These are phyloP conservation scores for Chrysanthemum seticuspe DNA, from an alignment of 129 eudicot species.

Conservation along the genomic window DNA sequence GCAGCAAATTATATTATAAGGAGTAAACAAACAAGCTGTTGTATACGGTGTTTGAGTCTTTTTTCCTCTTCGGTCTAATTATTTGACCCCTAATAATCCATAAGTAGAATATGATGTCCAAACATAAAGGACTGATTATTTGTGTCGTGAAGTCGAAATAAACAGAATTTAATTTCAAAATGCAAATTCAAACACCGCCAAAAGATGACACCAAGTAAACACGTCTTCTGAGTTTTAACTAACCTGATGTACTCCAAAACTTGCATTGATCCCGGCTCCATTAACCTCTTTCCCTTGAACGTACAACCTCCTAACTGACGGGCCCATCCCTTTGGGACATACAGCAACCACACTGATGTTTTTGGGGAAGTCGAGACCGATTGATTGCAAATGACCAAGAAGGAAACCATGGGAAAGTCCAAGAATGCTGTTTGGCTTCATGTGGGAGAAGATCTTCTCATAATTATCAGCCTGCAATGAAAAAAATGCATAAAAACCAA, in stretches of 20 bases:
- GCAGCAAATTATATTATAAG: not conserved
- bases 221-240: not conserved
- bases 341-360: constrained; percentile 91
- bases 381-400: constrained; percentile 89
- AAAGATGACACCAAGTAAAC: not conserved
- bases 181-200: not conserved
- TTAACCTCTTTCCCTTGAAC: constrained; percentile 92
- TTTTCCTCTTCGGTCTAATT: no score
- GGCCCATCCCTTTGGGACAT: constrained; percentile 99
- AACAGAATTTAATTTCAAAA: not conserved
- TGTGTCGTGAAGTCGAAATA: no score
- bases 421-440: constrained; percentile 96
- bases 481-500: not conserved
- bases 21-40: no score
- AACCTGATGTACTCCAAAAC: constrained; percentile 91
- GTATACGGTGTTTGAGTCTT: no score
- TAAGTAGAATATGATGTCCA: no score
- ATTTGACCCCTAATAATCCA: no score
- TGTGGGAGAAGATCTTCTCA: constrained; percentile 85
- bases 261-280: constrained; percentile 35
- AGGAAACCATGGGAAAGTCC: constrained; percentile 99
- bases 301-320: constrained; percentile 88
- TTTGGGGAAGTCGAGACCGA: constrained; percentile 85
- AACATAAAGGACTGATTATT: no score
- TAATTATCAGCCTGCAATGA: constrained; percentile 69